Base-by-base conservation (phyloP, 495 filamentous ascomycete genomes). In the Friedmanniomyces simplex region DNA sequence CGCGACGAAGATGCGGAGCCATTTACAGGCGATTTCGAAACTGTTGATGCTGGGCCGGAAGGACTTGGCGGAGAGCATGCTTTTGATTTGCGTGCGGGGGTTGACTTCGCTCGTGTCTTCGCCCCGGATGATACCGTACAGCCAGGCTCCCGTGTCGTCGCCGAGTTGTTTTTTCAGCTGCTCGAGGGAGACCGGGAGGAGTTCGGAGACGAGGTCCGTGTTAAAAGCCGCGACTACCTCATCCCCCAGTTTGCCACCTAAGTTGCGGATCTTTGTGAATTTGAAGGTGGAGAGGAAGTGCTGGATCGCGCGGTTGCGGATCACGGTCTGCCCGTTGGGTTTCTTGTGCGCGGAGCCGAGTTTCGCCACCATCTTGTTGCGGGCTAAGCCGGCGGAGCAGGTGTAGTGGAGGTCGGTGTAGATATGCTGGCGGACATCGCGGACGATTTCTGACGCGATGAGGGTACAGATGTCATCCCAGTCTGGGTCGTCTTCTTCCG, bases 61-160 rank as follows among this genome's bases (percentile, higher is more conserved):
- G 0, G 89, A 93, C 66, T 98, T 98, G 45, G 93, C 91, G 1
- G 88, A 95, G n/a, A 96, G 78, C 93, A 98, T 98, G 21, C 86
- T 91, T 66, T 97, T 96, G 68, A 96, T 95, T 64, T 90, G 86
- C 13, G 89, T 96, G 57, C 93, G 81, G 36, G 90, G 77, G 64
- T 89, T 96, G 62, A 97, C 89, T 71, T 95, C 89, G 66, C 85
- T 94, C 41, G 72, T 69, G 67, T 98, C 93, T 51, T 88, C 82
- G 0, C 93, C 93, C 0, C 94, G 83, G 43, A 96, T 83, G 20
- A 85, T 83, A 52, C 86, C 79, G 72, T 95, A 91, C 22, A 98
- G 76, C 90, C 91, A 97, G 7, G 79, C 73, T 16, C 89, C 91
- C 1, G 85, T 94, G 39, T 95, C 88, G 52, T 94, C 88, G 25